A percentile compares a stretch with the other conserved stretches of the same genome.
These are phyloP conservation scores for Fusarium haematococcum DNA, from an alignment of 2,329 filamentous ascomycete genomes.

Conservation along the genomic window DNA sequence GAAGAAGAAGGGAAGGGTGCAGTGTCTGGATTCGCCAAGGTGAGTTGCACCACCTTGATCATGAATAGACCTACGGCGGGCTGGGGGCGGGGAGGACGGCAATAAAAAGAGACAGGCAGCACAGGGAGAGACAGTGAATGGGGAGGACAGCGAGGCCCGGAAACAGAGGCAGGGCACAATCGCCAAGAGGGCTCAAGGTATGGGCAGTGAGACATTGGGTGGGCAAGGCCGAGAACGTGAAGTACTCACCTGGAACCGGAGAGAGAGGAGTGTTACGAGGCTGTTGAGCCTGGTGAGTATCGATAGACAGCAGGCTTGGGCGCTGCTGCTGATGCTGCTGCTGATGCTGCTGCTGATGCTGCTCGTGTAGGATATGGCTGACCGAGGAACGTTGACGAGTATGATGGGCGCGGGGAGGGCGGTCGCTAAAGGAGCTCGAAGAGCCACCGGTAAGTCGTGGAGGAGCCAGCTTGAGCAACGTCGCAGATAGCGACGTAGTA, in stretches of 20 bases:
- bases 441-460: slow-evolving; percentile 62
- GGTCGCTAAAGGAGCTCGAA: slow-evolving; percentile 65
- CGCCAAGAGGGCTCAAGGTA: slow-evolving; percentile 24
- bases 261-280: slow-evolving; percentile 54
- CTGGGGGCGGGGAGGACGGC: slow-evolving; percentile 5
- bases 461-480: slow-evolving; percentile 62
- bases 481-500: slow-evolving; percentile 40
- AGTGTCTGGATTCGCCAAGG: not conserved
- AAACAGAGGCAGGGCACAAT: slow-evolving; percentile 19
- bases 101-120: slow-evolving; percentile 20
- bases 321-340: slow-evolving; percentile 48
- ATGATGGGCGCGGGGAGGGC: slow-evolving; percentile 61
- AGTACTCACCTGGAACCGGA: slow-evolving; percentile 66
- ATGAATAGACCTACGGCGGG: slow-evolving; percentile 6
- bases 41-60: slow-evolving; percentile 12
- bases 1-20: slow-evolving; percentile 1
- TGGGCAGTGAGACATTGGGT: slow-evolving; percentile 39
- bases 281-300: slow-evolving; percentile 45
- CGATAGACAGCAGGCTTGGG: slow-evolving; percentile 47
- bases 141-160: slow-evolving; percentile 9
- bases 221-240: slow-evolving; percentile 34
- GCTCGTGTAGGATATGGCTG: slow-evolving; percentile 43
- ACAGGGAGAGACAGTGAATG: slow-evolving; percentile 25
- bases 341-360: slow-evolving; percentile 46
- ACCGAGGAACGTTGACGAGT: slow-evolving; percentile 64